These are phyloP conservation scores for Hydnomerulius pinastri DNA, from an alignment of 768 basidiomycete species.

Conservation along the genomic window DNA sequence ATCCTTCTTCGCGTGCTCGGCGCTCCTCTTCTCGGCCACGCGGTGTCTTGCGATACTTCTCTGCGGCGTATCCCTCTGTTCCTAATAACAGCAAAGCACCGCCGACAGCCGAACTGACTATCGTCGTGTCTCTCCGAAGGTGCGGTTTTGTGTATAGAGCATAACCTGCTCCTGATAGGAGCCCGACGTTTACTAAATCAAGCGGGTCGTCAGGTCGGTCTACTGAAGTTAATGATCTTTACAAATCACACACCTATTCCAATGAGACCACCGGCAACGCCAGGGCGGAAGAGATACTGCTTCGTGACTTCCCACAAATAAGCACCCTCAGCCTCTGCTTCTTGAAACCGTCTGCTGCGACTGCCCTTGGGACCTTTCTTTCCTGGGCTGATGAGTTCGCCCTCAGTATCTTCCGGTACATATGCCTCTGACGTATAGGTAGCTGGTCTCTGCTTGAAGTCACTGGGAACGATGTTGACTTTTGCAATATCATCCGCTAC, in stretches of 20 bases:
- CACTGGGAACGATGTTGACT: conserved; percentile 54
- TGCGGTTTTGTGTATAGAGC: conserved; percentile 62
- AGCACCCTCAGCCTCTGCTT: conserved; percentile 51
- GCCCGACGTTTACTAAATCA: conserved; percentile 69
- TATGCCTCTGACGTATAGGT: conserved; percentile 33
- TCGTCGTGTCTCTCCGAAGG: conserved; percentile 56
- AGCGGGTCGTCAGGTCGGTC: neutral
- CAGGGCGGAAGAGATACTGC: conserved; percentile 60
- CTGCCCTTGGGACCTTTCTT: conserved; percentile 17
- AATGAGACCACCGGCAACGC: conserved; percentile 70
- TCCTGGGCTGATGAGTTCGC: neutral
- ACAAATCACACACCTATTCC: conserved; percentile 54
- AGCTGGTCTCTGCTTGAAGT: conserved; percentile 48
- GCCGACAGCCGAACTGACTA: conserved; percentile 54
- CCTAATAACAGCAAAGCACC: conserved; percentile 58
- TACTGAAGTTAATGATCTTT: neutral
- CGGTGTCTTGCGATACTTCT: conserved; percentile 59
- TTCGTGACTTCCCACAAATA: conserved; percentile 55
- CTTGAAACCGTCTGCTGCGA: conserved; percentile 37
- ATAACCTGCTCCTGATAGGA: conserved; percentile 62
- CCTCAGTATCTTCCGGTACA: conserved; percentile 22
- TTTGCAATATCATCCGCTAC: conserved; percentile 53
- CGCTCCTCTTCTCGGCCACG: conserved; percentile 58
- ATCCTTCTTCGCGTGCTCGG: conserved; percentile 59
- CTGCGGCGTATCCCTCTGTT: conserved; percentile 63